Evolutionary conservation across 768 basidiomycete genomes (phyloP), one percentile per base, ranked within the genome.

Genomic region (Kwoniella dendrophila): DNA sequence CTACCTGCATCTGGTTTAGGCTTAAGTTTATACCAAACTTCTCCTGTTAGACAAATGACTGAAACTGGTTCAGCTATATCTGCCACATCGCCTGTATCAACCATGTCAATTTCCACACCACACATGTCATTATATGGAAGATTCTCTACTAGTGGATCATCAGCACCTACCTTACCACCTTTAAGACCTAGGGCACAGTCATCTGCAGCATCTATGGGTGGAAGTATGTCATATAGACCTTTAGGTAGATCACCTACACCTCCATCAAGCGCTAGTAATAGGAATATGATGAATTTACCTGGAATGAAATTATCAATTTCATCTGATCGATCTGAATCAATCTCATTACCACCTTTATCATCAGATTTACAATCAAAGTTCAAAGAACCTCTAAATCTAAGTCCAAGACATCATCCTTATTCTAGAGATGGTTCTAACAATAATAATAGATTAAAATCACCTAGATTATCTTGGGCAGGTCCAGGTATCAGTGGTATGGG

Each of bases 321-420:
- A 43, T 55, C 53, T 5, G 53, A 33, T 27, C 53, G 53, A 27
- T 40, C 53, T 1, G 60, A 62, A 29, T 34, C 51, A 4, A 56
- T 62, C 18, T 48, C 53, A 2, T 20, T 62, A 8, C 60, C 60
- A 16, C 54, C 60, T 4, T 26, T 41, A 12, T 62, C 53, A 33
- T 20, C 43, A 1, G 56, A 58, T n/a, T 36, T 54, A 22, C n/a
- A 29, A 30, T 48, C 52, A 27, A 51, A 55, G 20, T 56, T 53
- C 22, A 47, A 44, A 44, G 51, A 60, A 43, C 48, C 47, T 26
- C 36, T 26, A 18, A 26, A 55, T 40, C 36, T 57, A 10, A 62
- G 60, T 43, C 60, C 60, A 8, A 55, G 60, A 32, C 60, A 62
- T 50, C 60, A 62, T 50, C 60, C 60, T 4, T 62, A 62, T 16